Evolutionary conservation across 352 stramenopile species (phyloP).

Genomic region (Globisporangium uncinulatum): DNA sequence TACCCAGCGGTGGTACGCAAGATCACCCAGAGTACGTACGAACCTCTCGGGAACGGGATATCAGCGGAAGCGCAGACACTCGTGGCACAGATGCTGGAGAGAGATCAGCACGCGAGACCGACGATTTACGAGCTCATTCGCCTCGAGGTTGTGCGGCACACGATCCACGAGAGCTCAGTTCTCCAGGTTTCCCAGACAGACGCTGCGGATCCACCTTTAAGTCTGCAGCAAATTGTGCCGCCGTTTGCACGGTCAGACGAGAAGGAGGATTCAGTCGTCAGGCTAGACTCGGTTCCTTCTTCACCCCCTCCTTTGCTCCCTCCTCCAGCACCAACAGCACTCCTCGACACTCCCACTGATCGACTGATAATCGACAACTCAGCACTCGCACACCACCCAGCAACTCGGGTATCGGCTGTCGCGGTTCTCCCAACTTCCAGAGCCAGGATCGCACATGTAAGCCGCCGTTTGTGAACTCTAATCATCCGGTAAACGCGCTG

Average conservation of each 20-base stretch:
- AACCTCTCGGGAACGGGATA: background rate
- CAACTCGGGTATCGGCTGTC: background rate
- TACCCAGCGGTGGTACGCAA: background rate
- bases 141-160: background rate
- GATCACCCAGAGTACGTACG: background rate
- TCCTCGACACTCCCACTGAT: background rate
- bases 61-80: background rate
- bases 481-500: background rate
- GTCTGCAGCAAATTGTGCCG: background rate
- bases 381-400: background rate
- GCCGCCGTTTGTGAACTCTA: background rate
- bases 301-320: background rate
- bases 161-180: background rate
- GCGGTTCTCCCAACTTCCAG: background rate
- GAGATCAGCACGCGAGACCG: slow-evolving; percentile 1
- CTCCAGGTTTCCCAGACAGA: background rate
- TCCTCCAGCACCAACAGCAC: background rate
- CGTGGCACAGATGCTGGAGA: slow-evolving; percentile 1
- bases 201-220: background rate
- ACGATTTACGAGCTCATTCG: background rate
- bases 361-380: background rate
- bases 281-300: background rate
- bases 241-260: background rate
- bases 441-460: background rate
- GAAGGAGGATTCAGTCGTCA: background rate